phyloP scores from a whole-genome alignment of 2,329 filamentous ascomycete genomes.

The Botrytis sinoallii region DNA sequence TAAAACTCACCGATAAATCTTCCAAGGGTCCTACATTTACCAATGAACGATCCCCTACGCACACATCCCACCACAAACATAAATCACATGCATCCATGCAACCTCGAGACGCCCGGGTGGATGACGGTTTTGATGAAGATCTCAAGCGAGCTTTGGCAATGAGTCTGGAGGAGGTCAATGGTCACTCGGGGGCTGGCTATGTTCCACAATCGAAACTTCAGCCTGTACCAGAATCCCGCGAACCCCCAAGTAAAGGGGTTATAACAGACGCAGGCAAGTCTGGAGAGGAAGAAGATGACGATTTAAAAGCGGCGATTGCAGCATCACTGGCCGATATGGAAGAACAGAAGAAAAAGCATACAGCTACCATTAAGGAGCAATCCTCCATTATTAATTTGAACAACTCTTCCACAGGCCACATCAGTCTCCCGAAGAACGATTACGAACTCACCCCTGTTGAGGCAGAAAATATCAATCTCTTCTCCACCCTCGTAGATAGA shows the following conservation, averaged over 20 bases:
- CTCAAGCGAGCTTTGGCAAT: constrained; percentile 90
- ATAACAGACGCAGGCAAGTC: constrained; percentile 44
- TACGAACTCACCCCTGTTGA: constrained; percentile 93
- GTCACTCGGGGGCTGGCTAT: constrained; percentile 67
- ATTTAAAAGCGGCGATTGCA: constrained; percentile 91
- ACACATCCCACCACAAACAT: constrained; percentile 57
- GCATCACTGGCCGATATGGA: constrained; percentile 96
- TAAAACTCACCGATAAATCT: constrained; percentile 79
- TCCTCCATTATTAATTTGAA: constrained; percentile 53
- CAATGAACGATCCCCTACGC: constrained; percentile 46
- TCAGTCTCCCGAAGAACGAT: constrained; percentile 75
- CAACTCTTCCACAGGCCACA: constrained; percentile 48
- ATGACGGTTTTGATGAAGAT: constrained; percentile 92
- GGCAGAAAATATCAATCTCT: constrained; percentile 96
- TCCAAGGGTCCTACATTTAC: constrained; percentile 42
- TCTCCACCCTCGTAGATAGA: constrained; percentile 88
- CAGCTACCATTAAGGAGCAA: constrained; percentile 78
- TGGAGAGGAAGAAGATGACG: constrained; percentile 85
- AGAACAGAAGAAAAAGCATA: constrained; percentile 90
- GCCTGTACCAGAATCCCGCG: constrained; percentile 28
- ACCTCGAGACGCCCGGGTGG: constrained; percentile 80
- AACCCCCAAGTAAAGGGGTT: constrained; percentile 34
- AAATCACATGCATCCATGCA: constrained; percentile 71
- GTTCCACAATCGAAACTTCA: constrained; percentile 59
- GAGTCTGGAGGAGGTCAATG: constrained; percentile 91